A percentile compares a stretch with the other conserved stretches of the same genome.
Conservation (phyloP, 2,329 filamentous ascomycete species). For the Cercospora sp. region DNA sequence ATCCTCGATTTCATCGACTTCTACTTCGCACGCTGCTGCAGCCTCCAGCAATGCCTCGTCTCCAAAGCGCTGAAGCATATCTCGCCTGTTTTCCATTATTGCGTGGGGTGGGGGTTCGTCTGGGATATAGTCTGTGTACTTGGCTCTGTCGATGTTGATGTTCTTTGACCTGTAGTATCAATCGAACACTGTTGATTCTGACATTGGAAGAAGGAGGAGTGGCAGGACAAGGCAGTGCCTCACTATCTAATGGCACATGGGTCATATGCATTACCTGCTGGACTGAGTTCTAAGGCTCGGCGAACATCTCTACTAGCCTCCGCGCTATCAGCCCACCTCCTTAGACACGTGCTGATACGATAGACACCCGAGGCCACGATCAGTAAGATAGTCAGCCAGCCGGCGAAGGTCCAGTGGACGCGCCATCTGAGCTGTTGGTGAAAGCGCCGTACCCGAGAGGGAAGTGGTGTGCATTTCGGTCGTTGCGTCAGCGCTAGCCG, state of each 20-base stretch:
- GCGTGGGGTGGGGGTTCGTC: neutral
- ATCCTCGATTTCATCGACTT: conserved; percentile 45
- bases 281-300: neutral
- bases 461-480: neutral
- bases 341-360: neutral
- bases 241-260: neutral
- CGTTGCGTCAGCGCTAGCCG: neutral
- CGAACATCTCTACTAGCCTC: neutral
- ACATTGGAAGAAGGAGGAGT: neutral
- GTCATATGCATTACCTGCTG: neutral
- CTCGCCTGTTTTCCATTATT: neutral
- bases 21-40: conserved; percentile 10
- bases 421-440: neutral
- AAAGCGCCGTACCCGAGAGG: neutral
- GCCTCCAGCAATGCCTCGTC: neutral
- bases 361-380: neutral
- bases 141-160: neutral
- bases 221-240: neutral
- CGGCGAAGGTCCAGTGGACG: neutral
- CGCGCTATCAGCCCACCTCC: neutral
- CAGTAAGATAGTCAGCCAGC: neutral
- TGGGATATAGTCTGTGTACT: neutral
- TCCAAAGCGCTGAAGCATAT: neutral
- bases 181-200: neutral
- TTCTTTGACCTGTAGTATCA: neutral